Evolutionary conservation across 225 moss, liverwort and hornwort species (phyloP).

Genomic region (Neckera pumila): DNA sequence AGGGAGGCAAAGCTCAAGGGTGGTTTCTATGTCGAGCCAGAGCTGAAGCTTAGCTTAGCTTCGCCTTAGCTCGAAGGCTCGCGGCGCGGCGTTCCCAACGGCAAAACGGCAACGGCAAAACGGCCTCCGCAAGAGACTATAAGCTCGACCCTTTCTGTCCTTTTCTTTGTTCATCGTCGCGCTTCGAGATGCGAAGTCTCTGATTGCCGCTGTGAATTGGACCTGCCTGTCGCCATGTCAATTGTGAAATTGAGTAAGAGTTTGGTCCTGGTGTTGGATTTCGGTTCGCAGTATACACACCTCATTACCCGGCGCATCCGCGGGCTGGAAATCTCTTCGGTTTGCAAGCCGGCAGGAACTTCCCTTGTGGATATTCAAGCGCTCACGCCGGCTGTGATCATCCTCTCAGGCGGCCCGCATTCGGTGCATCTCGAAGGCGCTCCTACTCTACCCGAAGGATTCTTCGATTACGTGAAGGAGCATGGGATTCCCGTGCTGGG

Average conservation of each 20-base stretch:
- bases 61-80: no score
- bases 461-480: conserved; percentile 41
- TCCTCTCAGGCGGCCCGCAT: conserved; percentile 75
- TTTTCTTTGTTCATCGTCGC: no score
- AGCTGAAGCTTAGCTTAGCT: conserved; percentile 61
- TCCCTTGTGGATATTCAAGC: conserved; percentile 34
- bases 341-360: conserved; percentile 53
- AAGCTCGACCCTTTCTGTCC: no score
- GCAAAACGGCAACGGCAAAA: no score
- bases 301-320: conserved; percentile 68
- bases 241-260: not conserved
- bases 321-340: conserved; percentile 40
- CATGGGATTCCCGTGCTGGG: conserved; percentile 49
- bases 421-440: conserved; percentile 73
- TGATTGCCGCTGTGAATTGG: no score
- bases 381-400: conserved; percentile 42
- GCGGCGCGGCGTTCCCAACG: no score
- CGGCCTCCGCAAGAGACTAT: no score
- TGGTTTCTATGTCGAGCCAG: conserved; percentile 79
- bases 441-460: conserved; percentile 65
- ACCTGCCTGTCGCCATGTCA: not conserved
- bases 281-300: conserved; percentile 76
- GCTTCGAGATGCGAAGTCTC: no score
- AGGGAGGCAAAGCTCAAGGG: conserved; percentile 76
- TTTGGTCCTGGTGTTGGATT: conserved; percentile 62